These are phyloP conservation scores for Ilex paraguariensis DNA, from an alignment of 305 asterid species.

Conservation along the genomic window DNA sequence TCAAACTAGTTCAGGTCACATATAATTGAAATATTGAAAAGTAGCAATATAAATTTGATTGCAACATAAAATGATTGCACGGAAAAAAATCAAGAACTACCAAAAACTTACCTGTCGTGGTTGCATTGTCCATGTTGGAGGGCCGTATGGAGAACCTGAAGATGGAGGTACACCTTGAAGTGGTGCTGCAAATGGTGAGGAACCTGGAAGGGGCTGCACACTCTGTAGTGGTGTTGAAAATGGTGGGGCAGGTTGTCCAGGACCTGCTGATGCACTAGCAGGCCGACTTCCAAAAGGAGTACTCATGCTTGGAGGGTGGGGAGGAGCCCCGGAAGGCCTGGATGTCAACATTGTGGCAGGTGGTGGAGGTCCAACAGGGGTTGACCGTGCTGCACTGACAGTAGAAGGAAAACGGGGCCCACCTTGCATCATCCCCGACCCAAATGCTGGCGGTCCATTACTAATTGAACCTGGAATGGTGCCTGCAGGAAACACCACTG, in stretches of 20 bases:
- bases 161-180: constrained; percentile 51
- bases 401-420: constrained; percentile 65
- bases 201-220: constrained; percentile 58
- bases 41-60: too few relatives aligned
- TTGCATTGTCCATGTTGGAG: constrained; percentile 76
- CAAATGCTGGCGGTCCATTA: constrained; percentile 66
- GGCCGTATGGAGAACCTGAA: constrained; percentile 59
- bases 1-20: too few relatives aligned
- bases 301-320: constrained; percentile 52
- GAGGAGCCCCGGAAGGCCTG: constrained; percentile 41
- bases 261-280: constrained; percentile 42
- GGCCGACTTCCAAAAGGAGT: constrained; percentile 75
- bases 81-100: not conserved
- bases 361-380: constrained; percentile 26
- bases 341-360: constrained; percentile 28
- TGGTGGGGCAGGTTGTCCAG: constrained; percentile 63
- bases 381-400: constrained; percentile 50
- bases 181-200: constrained; percentile 63
- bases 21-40: too few relatives aligned
- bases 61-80: not conserved
- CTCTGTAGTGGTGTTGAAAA: constrained; percentile 49
- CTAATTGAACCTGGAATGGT: constrained; percentile 34
- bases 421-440: constrained; percentile 41
- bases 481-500: constrained; percentile 39
- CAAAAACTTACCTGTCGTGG: constrained; percentile 60